phyloP scores from a whole-genome alignment of 2,329 filamentous ascomycete genomes.

The Pseudocercospora macadamiae region DNA sequence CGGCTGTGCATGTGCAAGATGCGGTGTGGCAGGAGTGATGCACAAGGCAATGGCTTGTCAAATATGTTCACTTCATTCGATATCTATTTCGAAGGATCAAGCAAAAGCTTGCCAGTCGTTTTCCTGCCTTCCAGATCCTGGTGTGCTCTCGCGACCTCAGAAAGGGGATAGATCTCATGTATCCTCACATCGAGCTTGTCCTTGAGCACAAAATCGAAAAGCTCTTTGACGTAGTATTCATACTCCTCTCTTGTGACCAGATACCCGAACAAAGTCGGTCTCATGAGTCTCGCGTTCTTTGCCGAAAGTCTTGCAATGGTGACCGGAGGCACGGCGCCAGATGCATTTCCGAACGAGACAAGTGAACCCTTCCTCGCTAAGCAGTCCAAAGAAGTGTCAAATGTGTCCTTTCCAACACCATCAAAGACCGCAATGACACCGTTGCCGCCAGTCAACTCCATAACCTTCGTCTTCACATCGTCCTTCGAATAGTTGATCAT shows the following conservation, averaged over 20 bases:
- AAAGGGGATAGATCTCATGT: constrained; percentile 76
- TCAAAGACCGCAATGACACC: constrained; percentile 82
- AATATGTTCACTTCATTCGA: not conserved
- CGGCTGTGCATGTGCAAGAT: not conserved
- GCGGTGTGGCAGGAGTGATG: too few species aligned
- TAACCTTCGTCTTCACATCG: constrained; percentile 61
- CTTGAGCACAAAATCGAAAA: constrained; percentile 71
- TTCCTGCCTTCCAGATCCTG: constrained; percentile 77
- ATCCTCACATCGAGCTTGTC: constrained; percentile 73
- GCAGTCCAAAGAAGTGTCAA: constrained; percentile 74
- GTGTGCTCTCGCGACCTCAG: constrained; percentile 73
- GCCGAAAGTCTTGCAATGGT: constrained; percentile 62
- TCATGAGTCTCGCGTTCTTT: constrained; percentile 77
- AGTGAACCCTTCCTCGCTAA: constrained; percentile 77
- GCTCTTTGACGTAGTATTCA: constrained; percentile 68
- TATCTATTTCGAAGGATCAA: constrained; percentile 58
- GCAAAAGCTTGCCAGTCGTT: constrained; percentile 80
- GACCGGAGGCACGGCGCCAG: constrained; percentile 75
- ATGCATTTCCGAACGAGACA: constrained; percentile 79
- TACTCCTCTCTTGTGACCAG: constrained; percentile 70
- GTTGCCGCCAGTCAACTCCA: constrained; percentile 70
- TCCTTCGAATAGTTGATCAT: constrained; percentile 70
- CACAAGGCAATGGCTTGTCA: too few species aligned
- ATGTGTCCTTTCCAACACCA: constrained; percentile 82
- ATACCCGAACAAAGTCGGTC: constrained; percentile 75